Evolutionary conservation across 495 filamentous ascomycete genomes (phyloP).

Genomic region (Thozetella sp.): DNA sequence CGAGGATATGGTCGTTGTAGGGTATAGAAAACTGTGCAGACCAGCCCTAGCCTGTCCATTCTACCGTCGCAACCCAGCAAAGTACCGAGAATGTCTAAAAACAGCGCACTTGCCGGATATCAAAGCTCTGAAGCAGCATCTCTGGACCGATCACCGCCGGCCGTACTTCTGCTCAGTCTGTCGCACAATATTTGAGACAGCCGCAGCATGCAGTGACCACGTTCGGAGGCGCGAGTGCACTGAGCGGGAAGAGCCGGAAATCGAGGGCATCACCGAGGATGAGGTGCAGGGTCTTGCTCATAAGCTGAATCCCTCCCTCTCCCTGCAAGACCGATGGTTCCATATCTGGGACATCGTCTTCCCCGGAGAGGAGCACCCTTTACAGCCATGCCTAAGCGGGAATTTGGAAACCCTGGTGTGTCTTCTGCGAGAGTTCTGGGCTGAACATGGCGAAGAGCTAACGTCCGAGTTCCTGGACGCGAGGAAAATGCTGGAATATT

Average conservation of each 20-base stretch:
- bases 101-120: conserved; percentile 7
- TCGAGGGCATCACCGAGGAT: conserved; percentile 17
- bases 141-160: conserved; percentile 13
- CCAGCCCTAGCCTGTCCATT: conserved; percentile 15
- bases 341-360: conserved; percentile 19
- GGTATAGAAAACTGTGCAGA: neutral
- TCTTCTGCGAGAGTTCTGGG: conserved; percentile 16
- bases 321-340: conserved; percentile 14
- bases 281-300: conserved; percentile 17
- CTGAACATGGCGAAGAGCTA: conserved; percentile 10
- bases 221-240: conserved; percentile 9
- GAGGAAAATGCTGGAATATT: neutral
- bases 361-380: conserved; percentile 9
- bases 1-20: conserved; percentile 1
- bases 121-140: conserved; percentile 16
- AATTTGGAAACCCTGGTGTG: conserved; percentile 11
- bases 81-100: conserved; percentile 12
- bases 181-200: conserved; percentile 8
- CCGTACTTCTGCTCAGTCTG: conserved; percentile 18
- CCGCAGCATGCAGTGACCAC: conserved; percentile 9
- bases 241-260: neutral
- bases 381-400: neutral
- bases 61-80: conserved; percentile 6
- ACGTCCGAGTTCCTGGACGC: conserved; percentile 11
- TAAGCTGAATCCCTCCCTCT: neutral